Base-by-base conservation (phyloP, 2,329 filamentous ascomycete genomes). In the Neocucurbitaria cava region DNA sequence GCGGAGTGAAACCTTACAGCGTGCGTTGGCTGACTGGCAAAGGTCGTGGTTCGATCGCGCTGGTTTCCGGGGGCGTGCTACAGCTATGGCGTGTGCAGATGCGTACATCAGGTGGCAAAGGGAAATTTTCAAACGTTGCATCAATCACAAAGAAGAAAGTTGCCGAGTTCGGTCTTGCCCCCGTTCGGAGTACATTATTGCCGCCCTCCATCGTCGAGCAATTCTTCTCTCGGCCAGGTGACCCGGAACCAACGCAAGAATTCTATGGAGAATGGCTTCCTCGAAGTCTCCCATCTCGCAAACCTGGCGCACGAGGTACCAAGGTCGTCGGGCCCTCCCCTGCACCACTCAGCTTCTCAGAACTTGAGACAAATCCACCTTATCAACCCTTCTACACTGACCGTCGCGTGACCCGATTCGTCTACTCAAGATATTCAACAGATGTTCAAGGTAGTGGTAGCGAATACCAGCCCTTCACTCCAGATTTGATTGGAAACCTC, bases 331-430 rank as follows among this genome's bases (percentile, higher is more conserved):
- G 38, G 1, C 47, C 61, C 2, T 55, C 68, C 1, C 75, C 90
- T 78, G 72, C 89, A 15, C 73, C 73, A 15, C 56, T 76, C 20
- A 75, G 72, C 79, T 72, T 93, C 85, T 92, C 91, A 5, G 93
- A 97, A 79, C 96, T 96, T 61, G 95, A 99, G 71, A 96, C 94
- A 1, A 97, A 94, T 69, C 90, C 93, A 4, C 92, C 94, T 2
- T 98, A 96, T 67, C 93, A 96, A 68, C 94, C 95, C 1, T 97
- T 98, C 79, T 94, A 98, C 73, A 95, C 93, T 0, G 93, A 98
- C 69, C 85, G 87, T 49, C 87, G 94, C 3, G 90, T 98, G 40
- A 86, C 83, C n/a, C 81, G 97, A 24, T 90, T 87, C 62, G 84
- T 92, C 38, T 90, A 89, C 69, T 73, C 75, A 3, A 82, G 44